These are phyloP conservation scores for Solanum ossicruentum DNA, from an alignment of 257 asterid species.

Conservation along the genomic window DNA sequence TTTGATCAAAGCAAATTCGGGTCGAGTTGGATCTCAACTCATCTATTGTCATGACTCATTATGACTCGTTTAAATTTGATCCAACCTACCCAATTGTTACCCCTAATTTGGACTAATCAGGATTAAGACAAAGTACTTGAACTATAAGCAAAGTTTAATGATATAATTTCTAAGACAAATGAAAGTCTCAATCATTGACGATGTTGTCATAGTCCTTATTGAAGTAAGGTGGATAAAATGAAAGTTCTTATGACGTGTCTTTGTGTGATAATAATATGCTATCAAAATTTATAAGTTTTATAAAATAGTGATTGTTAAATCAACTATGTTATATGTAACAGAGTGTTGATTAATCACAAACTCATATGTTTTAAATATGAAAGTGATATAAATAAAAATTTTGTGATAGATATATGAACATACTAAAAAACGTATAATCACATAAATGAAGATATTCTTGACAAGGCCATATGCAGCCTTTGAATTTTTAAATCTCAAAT, in stretches of 20 bases:
- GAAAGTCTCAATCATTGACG: neutral
- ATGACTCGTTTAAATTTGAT: no score
- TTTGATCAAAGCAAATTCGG: no score
- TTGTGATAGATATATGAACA: neutral
- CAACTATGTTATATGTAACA: neutral
- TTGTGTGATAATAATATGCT: neutral
- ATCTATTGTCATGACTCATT: no score
- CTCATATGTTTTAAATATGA: no score
- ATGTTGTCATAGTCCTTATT: neutral
- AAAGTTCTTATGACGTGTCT: neutral
- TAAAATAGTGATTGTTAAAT: neutral
- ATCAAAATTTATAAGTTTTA: neutral
- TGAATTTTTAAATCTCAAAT: neutral
- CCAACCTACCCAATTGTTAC: no score
- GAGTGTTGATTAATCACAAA: neutral
- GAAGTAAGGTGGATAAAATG: neutral
- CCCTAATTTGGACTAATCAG: no score
- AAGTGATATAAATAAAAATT: neutral
- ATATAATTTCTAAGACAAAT: no score
- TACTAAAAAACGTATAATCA: neutral
- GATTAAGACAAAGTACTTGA: no score
- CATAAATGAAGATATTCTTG: neutral
- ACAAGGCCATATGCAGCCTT: neutral
- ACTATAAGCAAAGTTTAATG: no score
- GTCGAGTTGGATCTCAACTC: no score